Evolutionary conservation across 148 eudicot genomes (phyloP), one percentile per base, ranked within the genome.

Genomic region (Chenopodium berlandieri): DNA sequence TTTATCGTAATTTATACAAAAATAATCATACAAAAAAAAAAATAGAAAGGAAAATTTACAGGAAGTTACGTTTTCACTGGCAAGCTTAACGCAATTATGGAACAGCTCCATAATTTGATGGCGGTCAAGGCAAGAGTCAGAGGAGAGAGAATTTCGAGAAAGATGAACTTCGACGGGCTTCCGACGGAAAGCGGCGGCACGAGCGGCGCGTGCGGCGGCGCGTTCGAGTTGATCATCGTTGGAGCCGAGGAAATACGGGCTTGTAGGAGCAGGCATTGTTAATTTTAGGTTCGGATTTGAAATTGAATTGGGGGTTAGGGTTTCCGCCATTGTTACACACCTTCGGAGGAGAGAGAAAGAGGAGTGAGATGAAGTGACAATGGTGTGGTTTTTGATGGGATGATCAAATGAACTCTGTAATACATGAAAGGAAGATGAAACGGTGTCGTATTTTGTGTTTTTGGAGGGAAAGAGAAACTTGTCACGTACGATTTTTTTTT

Each of bases 161-260:
- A 22, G 76, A 75, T 13, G 66, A 71, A 60, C 77, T 40, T 84
- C 85, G 47, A 87, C 76, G 0, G 92, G 71, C 78, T 90, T 90
- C 4, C 97, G 92, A 31, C 97, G 94, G 40, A 88, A 76, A 3
- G 94, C 93, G n/a, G 97, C 97, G 46, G 94, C 94, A 25, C 96
- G 94, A 40, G 97, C 97, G 16, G 94, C 96, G 25, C 99, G 94
- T 81, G 97, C 97, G 77, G 92, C 94, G 37, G 94, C 99, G 56
- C 99, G 94, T 82, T 95, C 98, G 67, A 89, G 94, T n/a, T 90
- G 78, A 87, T 95, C 99, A 69, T 95, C 91, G 78, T 95, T 95
- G 78, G 97, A 92, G 62, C 91, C 95, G 10, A 95, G 47, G 80
- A 90, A 81, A 83, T 92, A 91, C 2, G 96, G 92, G 76, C 92